Evolutionary conservation across 495 filamentous ascomycete species (phyloP), one percentile per base, ranked within the genome.

Genomic region (Pyronema omphalodes): DNA sequence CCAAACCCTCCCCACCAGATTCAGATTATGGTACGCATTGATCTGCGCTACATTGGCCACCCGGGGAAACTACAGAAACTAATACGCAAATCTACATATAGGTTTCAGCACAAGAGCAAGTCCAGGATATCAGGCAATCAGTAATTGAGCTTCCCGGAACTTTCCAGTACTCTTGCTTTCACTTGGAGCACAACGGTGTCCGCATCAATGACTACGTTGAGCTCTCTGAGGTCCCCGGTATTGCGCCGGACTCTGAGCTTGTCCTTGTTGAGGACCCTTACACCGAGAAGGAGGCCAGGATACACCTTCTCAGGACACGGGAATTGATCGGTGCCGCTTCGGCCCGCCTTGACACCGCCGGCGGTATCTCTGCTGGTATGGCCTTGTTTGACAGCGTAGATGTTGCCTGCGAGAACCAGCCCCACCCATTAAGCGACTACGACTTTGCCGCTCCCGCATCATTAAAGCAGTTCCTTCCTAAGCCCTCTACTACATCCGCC

Each of bases 81-180:
- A 29, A 29, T 29, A 29, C 23, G 5, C n/a, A 5, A 34, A 44
- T 45, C 23, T 29, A 29, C 23, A n/a, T 46, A 35, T 62, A 93
- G 86, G 84, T 95, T 17, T 91, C 87, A 7, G 80, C 82, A 54
- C 81, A 93, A 73, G 93, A 96, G 67, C 88, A 94, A 66, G 81
- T 96, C 45, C 93, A 99, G 69, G 93, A 99, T 73, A 79, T 99
- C 59, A 84, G 93, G 55, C 89, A 95, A 70, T 91, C 91, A 33
- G 83, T 99, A 64, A 82, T 94, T 67, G 93, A 99, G 68, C 74
- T 83, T 46, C 93, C 93, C n/a, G 75, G 80, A 51, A 88, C 88
- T 51, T 83, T 94, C 69, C 88, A 94, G 69, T 95, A 96, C 71
- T 89, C 93, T 40, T 99, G 93, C 72, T 99, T 99, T 74, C 93